A percentile compares a stretch with the other conserved stretches of the same genome.
Conservation (phyloP, 106 monocot species). For the Agapanthus africanus region DNA sequence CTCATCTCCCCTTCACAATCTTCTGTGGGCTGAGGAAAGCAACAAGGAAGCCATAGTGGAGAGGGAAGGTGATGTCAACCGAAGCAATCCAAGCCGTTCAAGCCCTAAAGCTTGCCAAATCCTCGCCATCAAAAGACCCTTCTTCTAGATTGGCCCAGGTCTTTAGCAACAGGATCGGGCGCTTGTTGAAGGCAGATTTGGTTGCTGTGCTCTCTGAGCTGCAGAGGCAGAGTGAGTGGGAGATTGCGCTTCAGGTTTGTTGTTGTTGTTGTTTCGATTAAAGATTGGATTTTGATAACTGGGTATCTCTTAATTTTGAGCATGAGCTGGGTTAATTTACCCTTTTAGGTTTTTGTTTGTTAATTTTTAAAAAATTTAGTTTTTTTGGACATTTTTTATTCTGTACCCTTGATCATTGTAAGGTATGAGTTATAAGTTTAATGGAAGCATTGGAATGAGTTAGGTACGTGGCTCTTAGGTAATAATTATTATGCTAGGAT, state of each 20-base stretch:
- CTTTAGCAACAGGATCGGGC: slow-evolving; percentile 20
- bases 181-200: slow-evolving; percentile 48
- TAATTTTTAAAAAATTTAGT: too few species aligned
- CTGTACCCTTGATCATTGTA: too few species aligned
- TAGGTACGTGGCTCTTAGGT: too few species aligned
- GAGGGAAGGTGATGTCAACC: slow-evolving; percentile 36
- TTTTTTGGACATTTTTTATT: too few species aligned
- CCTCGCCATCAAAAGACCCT: neutral
- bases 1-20: slow-evolving; percentile 8
- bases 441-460: too few species aligned
- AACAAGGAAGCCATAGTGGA: slow-evolving; percentile 46
- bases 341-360: too few species aligned
- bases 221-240: slow-evolving; percentile 65
- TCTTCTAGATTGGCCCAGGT: slow-evolving; percentile 17
- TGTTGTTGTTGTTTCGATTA: too few species aligned
- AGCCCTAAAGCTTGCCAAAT: slow-evolving; percentile 58
- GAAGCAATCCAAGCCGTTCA: slow-evolving; percentile 84
- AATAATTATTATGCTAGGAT: too few species aligned
- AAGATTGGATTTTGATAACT: too few species aligned
- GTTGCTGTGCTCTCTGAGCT: slow-evolving; percentile 51
- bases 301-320: too few species aligned
- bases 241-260: slow-evolving; percentile 54
- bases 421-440: too few species aligned
- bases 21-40: slow-evolving; percentile 54
- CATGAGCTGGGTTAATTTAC: too few species aligned